These are phyloP conservation scores for Lecanicillium sp. DNA, from an alignment of 2,329 filamentous ascomycete species.

Conservation along the genomic window DNA sequence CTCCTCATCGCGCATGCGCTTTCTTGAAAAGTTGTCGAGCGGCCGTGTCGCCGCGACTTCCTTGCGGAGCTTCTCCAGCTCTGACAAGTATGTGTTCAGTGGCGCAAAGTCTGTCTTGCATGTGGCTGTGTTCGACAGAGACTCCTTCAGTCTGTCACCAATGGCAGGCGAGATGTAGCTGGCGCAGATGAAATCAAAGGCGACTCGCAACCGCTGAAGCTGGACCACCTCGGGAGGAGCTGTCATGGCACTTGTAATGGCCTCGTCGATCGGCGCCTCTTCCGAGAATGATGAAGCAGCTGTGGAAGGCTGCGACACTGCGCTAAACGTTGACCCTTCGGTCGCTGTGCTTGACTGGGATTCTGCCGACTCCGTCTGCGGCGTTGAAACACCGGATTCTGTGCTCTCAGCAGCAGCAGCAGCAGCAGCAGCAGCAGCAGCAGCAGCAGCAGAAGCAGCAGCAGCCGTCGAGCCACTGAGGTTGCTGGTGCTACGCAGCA, in stretches of 20 bases:
- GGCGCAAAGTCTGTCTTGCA: slow-evolving; percentile 57
- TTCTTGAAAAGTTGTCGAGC: slow-evolving; percentile 63
- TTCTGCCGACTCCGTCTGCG: slow-evolving; percentile 29
- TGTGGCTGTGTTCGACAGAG: slow-evolving; percentile 31
- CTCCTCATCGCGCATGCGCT: slow-evolving; percentile 62
- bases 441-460: background rate
- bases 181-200: slow-evolving; percentile 58
- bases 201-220: slow-evolving; percentile 59
- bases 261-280: slow-evolving; percentile 26
- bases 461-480: slow-evolving; percentile 2
- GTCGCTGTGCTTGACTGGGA: slow-evolving; percentile 38
- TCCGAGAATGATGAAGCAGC: slow-evolving; percentile 38
- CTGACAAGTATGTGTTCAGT: slow-evolving; percentile 62
- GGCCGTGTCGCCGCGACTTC: slow-evolving; percentile 66
- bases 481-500: slow-evolving; percentile 51
- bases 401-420: slow-evolving; percentile 4
- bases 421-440: background rate
- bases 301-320: slow-evolving; percentile 37
- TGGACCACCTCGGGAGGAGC: slow-evolving; percentile 43
- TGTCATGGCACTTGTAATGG: slow-evolving; percentile 36
- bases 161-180: slow-evolving; percentile 51
- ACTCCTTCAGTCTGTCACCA: slow-evolving; percentile 34
- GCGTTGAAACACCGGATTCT: slow-evolving; percentile 24
- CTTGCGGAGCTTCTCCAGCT: slow-evolving; percentile 60
- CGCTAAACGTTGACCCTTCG: slow-evolving; percentile 28